phyloP scores from a whole-genome alignment of 1,284 basidiomycete species.

The Taiwanofungus camphoratus region DNA sequence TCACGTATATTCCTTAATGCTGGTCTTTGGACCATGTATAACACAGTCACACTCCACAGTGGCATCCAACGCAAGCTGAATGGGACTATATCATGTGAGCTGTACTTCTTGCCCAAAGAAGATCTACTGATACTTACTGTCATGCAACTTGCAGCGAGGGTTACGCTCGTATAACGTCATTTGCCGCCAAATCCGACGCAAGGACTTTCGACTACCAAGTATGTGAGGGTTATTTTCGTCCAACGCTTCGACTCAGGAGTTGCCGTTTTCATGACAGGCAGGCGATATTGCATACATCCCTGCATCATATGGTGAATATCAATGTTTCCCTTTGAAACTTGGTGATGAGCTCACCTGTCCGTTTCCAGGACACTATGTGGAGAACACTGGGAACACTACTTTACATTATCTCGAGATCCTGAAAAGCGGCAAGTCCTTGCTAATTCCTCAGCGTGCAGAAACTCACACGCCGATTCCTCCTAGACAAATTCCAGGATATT shows the following conservation, averaged over 20 bases:
- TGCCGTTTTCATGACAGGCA: conserved; percentile 26
- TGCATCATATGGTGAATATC: conserved; percentile 37
- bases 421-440: conserved; percentile 37
- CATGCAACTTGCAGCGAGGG: conserved; percentile 42
- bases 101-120: neutral
- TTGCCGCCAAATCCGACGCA: conserved; percentile 55
- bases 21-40: neutral
- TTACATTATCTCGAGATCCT: conserved; percentile 60
- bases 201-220: conserved; percentile 65
- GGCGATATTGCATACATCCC: conserved; percentile 59
- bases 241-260: neutral
- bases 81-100: conserved; percentile 33
- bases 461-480: neutral
- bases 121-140: neutral
- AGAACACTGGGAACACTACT: conserved; percentile 61
- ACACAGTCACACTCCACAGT: conserved; percentile 35
- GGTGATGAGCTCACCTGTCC: conserved; percentile 1
- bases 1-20: conserved; percentile 37
- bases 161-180: conserved; percentile 54
- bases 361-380: conserved; percentile 54
- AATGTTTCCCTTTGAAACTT: conserved; percentile 1
- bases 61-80: conserved; percentile 67
- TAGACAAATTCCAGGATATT: conserved; percentile 25
- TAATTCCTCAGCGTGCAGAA: neutral
- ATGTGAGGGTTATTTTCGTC: conserved; percentile 5